Evolutionary conservation across 2,329 filamentous ascomycete genomes (phyloP).

Genomic region (Penicillium sp.): DNA sequence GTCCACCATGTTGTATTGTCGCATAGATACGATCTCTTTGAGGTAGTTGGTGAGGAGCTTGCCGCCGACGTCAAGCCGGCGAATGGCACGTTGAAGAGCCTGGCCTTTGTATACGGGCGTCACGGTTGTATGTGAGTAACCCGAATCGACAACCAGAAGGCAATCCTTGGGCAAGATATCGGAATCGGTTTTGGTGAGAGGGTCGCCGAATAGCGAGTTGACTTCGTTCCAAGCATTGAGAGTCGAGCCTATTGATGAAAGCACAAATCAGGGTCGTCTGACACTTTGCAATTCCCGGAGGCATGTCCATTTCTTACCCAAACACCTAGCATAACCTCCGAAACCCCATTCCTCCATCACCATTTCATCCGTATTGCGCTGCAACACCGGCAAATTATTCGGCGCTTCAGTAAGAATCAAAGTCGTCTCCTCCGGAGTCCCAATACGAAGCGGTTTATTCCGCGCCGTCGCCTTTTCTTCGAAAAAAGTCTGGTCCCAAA

Average conservation of each 20-base stretch:
- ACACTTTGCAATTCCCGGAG: background rate
- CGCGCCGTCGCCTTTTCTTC: slow-evolving; percentile 62
- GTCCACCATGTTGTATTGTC: slow-evolving; percentile 94
- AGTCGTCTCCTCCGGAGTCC: slow-evolving; percentile 76
- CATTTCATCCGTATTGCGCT: slow-evolving; percentile 92
- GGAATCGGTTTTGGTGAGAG: slow-evolving; percentile 45
- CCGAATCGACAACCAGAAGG: slow-evolving; percentile 84
- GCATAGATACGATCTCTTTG: slow-evolving; percentile 82
- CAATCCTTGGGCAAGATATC: slow-evolving; percentile 67
- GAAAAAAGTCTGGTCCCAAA: slow-evolving; percentile 91
- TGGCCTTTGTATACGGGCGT: slow-evolving; percentile 81
- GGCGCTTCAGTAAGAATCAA: slow-evolving; percentile 83
- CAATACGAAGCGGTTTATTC: slow-evolving; percentile 42
- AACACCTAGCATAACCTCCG: slow-evolving; percentile 75
- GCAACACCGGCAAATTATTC: slow-evolving; percentile 76
- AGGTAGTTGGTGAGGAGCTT: slow-evolving; percentile 93
- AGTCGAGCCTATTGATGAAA: slow-evolving; percentile 57
- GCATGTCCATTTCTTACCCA: slow-evolving; percentile 53
- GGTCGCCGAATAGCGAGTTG: slow-evolving; percentile 66
- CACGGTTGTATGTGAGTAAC: slow-evolving; percentile 90
- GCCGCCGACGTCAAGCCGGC: slow-evolving; percentile 85
- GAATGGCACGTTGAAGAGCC: slow-evolving; percentile 76
- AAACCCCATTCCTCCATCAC: slow-evolving; percentile 98
- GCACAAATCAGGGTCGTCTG: background rate
- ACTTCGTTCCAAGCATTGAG: slow-evolving; percentile 84